Base-by-base conservation (phyloP, 768 basidiomycete species). In the Naganishia kalamii region DNA sequence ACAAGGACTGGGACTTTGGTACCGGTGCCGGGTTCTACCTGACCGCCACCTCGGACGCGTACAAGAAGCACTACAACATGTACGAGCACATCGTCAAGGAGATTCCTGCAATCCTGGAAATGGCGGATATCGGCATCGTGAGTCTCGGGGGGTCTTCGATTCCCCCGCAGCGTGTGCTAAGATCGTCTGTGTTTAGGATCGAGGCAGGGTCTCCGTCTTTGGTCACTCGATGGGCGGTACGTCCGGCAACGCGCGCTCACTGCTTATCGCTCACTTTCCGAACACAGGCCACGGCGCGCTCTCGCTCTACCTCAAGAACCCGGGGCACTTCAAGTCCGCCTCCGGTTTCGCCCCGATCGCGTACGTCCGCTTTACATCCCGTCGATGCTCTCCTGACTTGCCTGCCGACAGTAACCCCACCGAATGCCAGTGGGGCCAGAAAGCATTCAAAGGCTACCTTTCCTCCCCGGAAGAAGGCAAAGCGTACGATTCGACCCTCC, bases 11-110 rank as follows among this genome's bases (percentile, higher is more conserved):
- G 90, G 89, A 94, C 72, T 92, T 96, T 77, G 93, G 93, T 43
- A 87, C 86, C 29, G 91, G 92, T 48, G 96, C 96, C 48, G 94
- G 96, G 37, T 99, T 98, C 81, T 98, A 99, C 78, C 77, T 99
- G 70, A 86, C 96, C 74, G 94, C 94, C 3, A 96, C 91, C 1
- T 82, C 85, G 11, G 75, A 77, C 12, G 72, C 74, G 47, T 81
- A 73, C 70, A 71, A 68, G 57, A 80, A 79, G 71, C 67, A 80
- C 70, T 93, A 93, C 76, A 88, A 88, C 77, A 97, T 97, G 93
- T 84, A 88, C 63, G 87, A 86, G 15, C 86, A 90, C 73, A 81
- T 98, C 69, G 87, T 88, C 12, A 73, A 85, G 47, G 96, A 98
- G 80, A 81, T 99, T 37, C 93, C 94, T 11, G 79, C 84, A 70